Evolutionary conservation across 768 basidiomycete species (phyloP), one percentile per base, ranked within the genome.

Genomic region (Tricholomella constricta): DNA sequence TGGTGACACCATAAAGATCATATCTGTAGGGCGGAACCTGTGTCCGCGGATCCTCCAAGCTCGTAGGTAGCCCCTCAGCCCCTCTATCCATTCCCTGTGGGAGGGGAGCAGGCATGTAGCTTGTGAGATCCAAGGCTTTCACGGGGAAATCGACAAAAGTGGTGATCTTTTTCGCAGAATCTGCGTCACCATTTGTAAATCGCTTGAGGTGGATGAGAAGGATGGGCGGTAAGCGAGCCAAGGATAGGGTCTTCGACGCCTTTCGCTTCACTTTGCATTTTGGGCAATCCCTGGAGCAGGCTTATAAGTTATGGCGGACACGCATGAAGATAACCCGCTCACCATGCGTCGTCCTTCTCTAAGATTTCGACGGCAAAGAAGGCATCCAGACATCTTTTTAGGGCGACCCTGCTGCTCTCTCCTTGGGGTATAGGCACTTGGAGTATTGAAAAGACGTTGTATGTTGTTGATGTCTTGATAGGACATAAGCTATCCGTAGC

Each of bases 271-370:
- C 76, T 77, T 95, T 98, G 80, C 96, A 99, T 54, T 85, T 81
- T 1, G 97, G 94, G 65, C 96, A 99, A 69, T 94, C 88, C 94
- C 94, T 96, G 55, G 6, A 32, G 19, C 23, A n/a, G 12, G 14
- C 35, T 54, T 37, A 4, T 56, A 5, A 54, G 14, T 32, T 10
- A 10, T 32, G 9, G 11, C 10, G 31, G 22, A 35, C 34, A 17
- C 25, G 12, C 10, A 1, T 14, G 4, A 20, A 26, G 29, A 15
- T 17, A 37, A 17, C 27, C 19, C 11, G 25, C 83, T 51, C 62
- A 96, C 96, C 96, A 99, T 48, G 94, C 94, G 62, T 99, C 91
- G 27, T 90, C 88, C 66, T 89, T 89, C 61, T 97, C 94, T 60
- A 99, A 79, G 4, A 93, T 80, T 68, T 99, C 96, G 36, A 87